Conservation (phyloP, 139 green algal species). For the Coccomyxa sp. region DNA sequence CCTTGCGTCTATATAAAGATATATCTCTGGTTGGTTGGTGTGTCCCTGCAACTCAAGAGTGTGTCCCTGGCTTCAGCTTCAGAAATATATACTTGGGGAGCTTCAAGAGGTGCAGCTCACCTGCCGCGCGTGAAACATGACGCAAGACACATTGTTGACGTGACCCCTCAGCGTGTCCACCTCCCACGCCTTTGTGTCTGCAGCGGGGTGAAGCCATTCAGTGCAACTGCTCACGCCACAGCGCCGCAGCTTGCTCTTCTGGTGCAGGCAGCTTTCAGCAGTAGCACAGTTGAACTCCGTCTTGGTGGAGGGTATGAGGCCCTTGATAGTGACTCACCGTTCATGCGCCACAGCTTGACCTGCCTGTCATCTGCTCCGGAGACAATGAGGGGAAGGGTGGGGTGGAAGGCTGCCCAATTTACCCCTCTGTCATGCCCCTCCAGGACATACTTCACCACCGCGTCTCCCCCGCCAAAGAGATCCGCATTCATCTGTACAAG, state of each 20-base stretch:
- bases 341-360: constrained; percentile 99
- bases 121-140: constrained; percentile 97
- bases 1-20: no score
- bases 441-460: constrained; percentile 98
- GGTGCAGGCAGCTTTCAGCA: no score
- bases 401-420: constrained; percentile 99
- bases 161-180: constrained; percentile 99
- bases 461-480: constrained; percentile 96
- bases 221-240: no score
- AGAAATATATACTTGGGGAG: no score
- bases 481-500: constrained; percentile 86
- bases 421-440: constrained; percentile 98
- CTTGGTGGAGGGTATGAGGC: no score
- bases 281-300: no score
- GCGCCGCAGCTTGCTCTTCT: no score
- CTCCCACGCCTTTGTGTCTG: constrained; percentile 99
- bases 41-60: no score
- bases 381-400: constrained; percentile 95
- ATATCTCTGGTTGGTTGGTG: no score
- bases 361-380: constrained; percentile 98
- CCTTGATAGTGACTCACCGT: constrained; percentile 54
- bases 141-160: constrained; percentile 99
- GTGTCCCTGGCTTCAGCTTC: no score
- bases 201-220: not conserved
- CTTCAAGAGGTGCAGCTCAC: constrained; percentile 17